Evolutionary conservation across 1,139 yeast species (phyloP).

Genomic region (Blastobotrys arbuscula): DNA sequence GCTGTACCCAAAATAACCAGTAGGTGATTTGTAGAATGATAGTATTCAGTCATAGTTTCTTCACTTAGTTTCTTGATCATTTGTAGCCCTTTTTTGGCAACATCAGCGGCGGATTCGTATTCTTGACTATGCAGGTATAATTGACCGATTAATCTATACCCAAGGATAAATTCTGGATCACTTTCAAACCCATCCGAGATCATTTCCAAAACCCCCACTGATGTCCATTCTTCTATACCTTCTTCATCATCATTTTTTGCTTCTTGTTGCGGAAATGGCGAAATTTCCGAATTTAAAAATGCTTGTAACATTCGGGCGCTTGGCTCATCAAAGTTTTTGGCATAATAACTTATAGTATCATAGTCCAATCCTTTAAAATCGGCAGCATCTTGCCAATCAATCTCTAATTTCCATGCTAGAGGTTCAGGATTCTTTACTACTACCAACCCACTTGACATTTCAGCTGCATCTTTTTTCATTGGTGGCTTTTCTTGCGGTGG

Average conservation of each 20-base stretch:
- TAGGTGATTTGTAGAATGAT: slow-evolving; percentile 53
- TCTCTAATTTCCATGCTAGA: slow-evolving; percentile 67
- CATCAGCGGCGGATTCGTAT: slow-evolving; percentile 56
- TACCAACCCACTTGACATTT: slow-evolving; percentile 68
- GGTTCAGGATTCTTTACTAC: slow-evolving; percentile 55
- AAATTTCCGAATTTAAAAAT: slow-evolving; percentile 53
- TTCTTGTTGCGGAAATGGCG: slow-evolving; percentile 41
- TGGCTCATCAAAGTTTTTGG: slow-evolving; percentile 54
- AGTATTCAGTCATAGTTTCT: slow-evolving; percentile 44
- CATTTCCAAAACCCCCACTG: slow-evolving; percentile 50
- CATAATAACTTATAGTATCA: slow-evolving; percentile 44
- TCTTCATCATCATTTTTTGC: slow-evolving; percentile 6
- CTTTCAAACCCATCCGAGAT: slow-evolving; percentile 51
- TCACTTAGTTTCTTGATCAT: slow-evolving; percentile 43
- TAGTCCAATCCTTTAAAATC: slow-evolving; percentile 48
- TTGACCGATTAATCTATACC: slow-evolving; percentile 58
- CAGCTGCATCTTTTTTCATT: slow-evolving; percentile 43
- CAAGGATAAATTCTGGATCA: slow-evolving; percentile 48
- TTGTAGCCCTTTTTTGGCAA: slow-evolving; percentile 57
- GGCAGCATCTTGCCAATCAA: slow-evolving; percentile 68
- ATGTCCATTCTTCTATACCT: slow-evolving; percentile 33
- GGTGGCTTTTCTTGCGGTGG: slow-evolving; percentile 42
- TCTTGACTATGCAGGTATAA: slow-evolving; percentile 58
- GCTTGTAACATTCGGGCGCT: slow-evolving; percentile 50
- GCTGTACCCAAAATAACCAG: slow-evolving; percentile 66